Conservation (phyloP, 1,284 basidiomycete species). For the Rhizoctonia solani region DNA sequence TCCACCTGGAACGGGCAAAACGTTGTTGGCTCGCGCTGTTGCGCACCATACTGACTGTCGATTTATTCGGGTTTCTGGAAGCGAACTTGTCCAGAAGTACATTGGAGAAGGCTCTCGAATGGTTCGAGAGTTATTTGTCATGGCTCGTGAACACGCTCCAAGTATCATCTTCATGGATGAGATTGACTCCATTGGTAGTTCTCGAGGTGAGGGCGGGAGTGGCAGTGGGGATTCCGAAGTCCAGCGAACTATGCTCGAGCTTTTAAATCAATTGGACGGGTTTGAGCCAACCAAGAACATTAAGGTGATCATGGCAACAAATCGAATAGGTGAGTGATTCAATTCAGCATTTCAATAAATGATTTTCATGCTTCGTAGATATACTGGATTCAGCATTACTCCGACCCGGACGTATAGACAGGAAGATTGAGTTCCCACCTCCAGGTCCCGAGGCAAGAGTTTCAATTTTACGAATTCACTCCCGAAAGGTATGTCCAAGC, state of each 20-base stretch:
- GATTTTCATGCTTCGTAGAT: conserved; percentile 54
- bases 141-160: conserved; percentile 98
- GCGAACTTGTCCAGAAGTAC: conserved; percentile 97
- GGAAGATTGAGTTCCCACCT: conserved; percentile 99
- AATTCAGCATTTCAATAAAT: neutral
- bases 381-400: conserved; percentile 95
- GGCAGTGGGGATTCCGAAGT: conserved; percentile 95
- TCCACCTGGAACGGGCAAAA: conserved; percentile 97
- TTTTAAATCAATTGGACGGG: conserved; percentile 96
- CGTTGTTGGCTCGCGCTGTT: conserved; percentile 88
- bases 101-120: conserved; percentile 96
- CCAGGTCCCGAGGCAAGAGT: conserved; percentile 97
- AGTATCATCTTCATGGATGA: conserved; percentile 99
- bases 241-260: conserved; percentile 96
- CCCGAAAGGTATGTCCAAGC: conserved; percentile 72
- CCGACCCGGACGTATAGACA: conserved; percentile 95
- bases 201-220: conserved; percentile 86
- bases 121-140: conserved; percentile 97
- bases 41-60: conserved; percentile 98
- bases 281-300: conserved; percentile 99
- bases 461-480: conserved; percentile 95
- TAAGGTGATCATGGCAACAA: conserved; percentile 76
- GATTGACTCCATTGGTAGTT: conserved; percentile 97
- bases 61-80: conserved; percentile 96
- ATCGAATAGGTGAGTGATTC: conserved; percentile 54